phyloP scores from a whole-genome alignment of 1,284 basidiomycete genomes.

The Cryptococcus sp. region DNA sequence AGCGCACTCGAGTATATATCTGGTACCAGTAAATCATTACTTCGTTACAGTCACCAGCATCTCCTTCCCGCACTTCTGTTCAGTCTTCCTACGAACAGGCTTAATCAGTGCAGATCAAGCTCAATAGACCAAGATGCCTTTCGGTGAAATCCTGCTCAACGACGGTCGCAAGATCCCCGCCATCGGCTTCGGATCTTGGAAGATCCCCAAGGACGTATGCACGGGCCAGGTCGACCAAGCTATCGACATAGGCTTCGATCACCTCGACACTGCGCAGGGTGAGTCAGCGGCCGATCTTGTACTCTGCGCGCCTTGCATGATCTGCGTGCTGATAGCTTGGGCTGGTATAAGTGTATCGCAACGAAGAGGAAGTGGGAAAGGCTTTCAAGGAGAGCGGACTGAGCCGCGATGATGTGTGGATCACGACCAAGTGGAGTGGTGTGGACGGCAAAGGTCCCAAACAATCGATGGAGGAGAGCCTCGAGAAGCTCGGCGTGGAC shows the following conservation, averaged over 20 bases:
- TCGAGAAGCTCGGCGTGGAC: conserved; percentile 65
- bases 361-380: conserved; percentile 55
- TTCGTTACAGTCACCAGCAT: no score
- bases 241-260: conserved; percentile 51
- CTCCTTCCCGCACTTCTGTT: no score
- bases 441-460: conserved; percentile 59
- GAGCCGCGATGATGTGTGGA: conserved; percentile 56
- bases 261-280: conserved; percentile 52
- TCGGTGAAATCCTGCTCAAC: conserved; percentile 47
- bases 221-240: conserved; percentile 44
- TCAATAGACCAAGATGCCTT: conserved; percentile 29
- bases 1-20: no score
- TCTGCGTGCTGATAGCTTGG: no score
- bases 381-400: conserved; percentile 56
- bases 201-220: conserved; percentile 43
- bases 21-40: no score
- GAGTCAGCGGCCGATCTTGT: conserved; percentile 10
- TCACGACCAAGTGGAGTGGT: conserved; percentile 66
- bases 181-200: conserved; percentile 51
- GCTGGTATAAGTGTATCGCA: conserved; percentile 32
- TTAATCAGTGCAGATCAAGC: neutral
- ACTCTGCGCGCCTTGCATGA: no score
- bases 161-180: conserved; percentile 51
- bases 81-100: neutral
- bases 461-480: conserved; percentile 61